Evolutionary conservation across 75 land plant species (phyloP), one percentile per base, ranked within the genome.

Genomic region (Sequoia sempervirens): DNA sequence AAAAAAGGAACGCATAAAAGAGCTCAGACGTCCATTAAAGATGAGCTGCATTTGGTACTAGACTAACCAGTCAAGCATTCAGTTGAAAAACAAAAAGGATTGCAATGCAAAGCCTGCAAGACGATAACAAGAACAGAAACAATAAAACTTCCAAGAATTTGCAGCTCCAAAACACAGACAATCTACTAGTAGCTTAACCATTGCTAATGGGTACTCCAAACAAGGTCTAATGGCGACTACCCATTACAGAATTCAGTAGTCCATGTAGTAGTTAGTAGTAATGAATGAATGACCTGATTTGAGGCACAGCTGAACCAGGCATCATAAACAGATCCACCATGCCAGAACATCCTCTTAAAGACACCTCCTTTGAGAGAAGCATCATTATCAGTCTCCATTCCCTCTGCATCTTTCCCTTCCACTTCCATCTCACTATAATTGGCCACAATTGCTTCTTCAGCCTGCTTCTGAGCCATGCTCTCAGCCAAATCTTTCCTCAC

Each of bases 241-340:
- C 53, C 53, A 50, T 0, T 64, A 7, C 7, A 64, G 23, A 64
- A 23, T 64, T 64, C 2, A 20, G 3, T 6, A 20, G 47, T 43
- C 74, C 37, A 12, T 41, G 46, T 8, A 7, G n/a, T n/a, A n/a
- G n/a, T n/a, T n/a, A n/a, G n/a, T n/a, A n/a, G 0, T 5, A 38
- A 11, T 37, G 45, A 26, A 10, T 82, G 41, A 26, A 52, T 81
- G 10, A 95, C 98, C 96, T 96, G 98, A 74, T 96, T 96, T 68
- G 98, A 96, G 40, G 98, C 96, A 69, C 98, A 96, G 90, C 99
- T 97, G 84, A 97, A 97, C 99, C 99, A 97, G 40, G 99, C 99
- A 84, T 97, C 99, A 79, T 91, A 95, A n/a, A 80, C 93, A 37
- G 97, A 95, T 53, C 99, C 99, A 28, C 99, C 99, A 84, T 97